A percentile compares a stretch with the other conserved stretches of the same genome.
Evolutionary conservation across 2,329 filamentous ascomycete genomes (phyloP).

Genomic region (Colletotrichum sp.): DNA sequence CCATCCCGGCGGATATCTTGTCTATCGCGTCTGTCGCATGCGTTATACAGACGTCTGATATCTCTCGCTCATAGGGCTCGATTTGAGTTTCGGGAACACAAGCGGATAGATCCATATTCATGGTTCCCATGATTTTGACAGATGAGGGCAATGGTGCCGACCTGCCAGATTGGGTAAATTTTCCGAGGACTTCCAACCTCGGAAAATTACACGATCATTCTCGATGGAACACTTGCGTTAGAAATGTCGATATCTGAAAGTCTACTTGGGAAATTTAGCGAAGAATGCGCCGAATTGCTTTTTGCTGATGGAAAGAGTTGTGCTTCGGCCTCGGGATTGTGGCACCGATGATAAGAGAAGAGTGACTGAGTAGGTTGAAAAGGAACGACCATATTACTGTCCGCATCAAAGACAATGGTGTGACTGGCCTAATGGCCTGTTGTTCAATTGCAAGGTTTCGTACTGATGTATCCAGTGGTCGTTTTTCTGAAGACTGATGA

Average conservation of each 20-base stretch:
- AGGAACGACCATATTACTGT: accelerated
- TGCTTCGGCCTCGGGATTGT: background rate
- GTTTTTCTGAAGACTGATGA: too few relatives aligned
- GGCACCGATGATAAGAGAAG: background rate
- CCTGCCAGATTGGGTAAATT: background rate
- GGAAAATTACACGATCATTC: background rate
- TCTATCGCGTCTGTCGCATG: background rate
- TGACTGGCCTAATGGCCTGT: too few relatives aligned
- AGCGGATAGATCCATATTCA: background rate
- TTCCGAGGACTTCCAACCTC: background rate
- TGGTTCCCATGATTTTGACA: background rate
- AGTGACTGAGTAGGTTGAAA: accelerated
- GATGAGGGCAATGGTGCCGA: background rate
- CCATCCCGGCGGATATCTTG: background rate
- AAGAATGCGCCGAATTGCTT: background rate
- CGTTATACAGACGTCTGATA: background rate
- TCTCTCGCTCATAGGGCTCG: background rate
- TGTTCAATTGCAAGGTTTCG: too few relatives aligned
- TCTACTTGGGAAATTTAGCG: background rate
- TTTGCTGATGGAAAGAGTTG: background rate
- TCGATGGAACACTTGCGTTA: background rate
- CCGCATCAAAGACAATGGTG: background rate
- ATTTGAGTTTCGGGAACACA: background rate
- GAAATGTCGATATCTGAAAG: background rate
- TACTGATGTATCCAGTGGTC: too few relatives aligned